A percentile compares a stretch with the other conserved stretches of the same genome.
phyloP scores from a whole-genome alignment of 2,329 filamentous ascomycete genomes.

The Penicillium janthinellum region DNA sequence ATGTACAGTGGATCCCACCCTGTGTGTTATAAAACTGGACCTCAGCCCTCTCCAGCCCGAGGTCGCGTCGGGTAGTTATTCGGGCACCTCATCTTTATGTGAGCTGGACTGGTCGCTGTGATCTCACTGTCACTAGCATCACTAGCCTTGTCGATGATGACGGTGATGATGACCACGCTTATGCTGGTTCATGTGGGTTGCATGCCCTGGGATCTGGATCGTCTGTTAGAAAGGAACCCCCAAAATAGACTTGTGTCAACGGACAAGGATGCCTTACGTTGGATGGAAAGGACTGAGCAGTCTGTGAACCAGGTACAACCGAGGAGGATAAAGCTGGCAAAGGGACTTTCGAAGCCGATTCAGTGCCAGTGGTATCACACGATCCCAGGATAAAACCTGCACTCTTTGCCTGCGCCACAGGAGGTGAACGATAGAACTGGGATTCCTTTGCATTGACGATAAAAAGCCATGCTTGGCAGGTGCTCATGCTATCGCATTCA shows the following conservation, averaged over 20 bases:
- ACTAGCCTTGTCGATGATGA: background rate
- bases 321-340: background rate
- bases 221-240: background rate
- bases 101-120: no score
- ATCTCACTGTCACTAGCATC: no score
- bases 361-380: constrained; percentile 4
- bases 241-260: background rate
- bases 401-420: constrained; percentile 8
- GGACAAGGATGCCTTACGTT: background rate
- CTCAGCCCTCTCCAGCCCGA: no score
- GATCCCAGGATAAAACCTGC: constrained; percentile 10
- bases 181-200: constrained; percentile 1
- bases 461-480: constrained; percentile 4
- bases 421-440: constrained; percentile 7
- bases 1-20: no score
- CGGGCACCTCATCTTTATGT: no score
- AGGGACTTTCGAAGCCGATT: background rate
- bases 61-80: no score
- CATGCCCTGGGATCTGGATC: background rate
- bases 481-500: no score
- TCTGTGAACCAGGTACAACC: background rate
- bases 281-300: background rate
- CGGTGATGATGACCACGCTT: constrained; percentile 1
- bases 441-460: constrained; percentile 8
- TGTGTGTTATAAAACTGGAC: no score